Evolutionary conservation across 179 eudicot genomes (phyloP).

Genomic region (Amaranthus tricolor): DNA sequence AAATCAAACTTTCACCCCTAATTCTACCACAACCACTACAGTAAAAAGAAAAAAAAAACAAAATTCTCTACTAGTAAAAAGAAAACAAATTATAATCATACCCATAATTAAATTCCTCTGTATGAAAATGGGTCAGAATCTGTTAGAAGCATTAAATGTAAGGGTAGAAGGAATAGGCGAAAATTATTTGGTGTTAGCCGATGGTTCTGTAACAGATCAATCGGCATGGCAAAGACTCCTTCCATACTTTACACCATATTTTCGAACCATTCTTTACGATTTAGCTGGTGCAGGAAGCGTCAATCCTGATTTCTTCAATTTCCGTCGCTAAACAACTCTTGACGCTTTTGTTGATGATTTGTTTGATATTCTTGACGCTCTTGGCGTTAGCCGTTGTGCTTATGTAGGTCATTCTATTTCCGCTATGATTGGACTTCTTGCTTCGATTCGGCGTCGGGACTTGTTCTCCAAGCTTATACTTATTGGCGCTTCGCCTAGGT

Average conservation of each 20-base stretch:
- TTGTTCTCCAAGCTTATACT: slow-evolving; percentile 74
- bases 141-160: slow-evolving; percentile 61
- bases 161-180: slow-evolving; percentile 61
- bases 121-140: slow-evolving; percentile 53
- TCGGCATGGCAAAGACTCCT: slow-evolving; percentile 87
- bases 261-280: slow-evolving; percentile 65
- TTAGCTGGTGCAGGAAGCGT: slow-evolving; percentile 89
- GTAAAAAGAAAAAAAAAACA: too few relatives aligned
- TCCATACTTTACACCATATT: slow-evolving; percentile 46
- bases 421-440: slow-evolving; percentile 72
- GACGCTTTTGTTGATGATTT: slow-evolving; percentile 83
- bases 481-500: slow-evolving; percentile 61
- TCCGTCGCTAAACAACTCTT: slow-evolving; percentile 67
- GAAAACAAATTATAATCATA: too few relatives aligned
- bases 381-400: slow-evolving; percentile 41
- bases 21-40: too few relatives aligned
- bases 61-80: too few relatives aligned
- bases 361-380: slow-evolving; percentile 50
- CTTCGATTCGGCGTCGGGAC: slow-evolving; percentile 64
- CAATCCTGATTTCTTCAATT: slow-evolving; percentile 80
- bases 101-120: too few relatives aligned
- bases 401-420: slow-evolving; percentile 85
- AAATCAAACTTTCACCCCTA: too few relatives aligned
- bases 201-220: slow-evolving; percentile 89
- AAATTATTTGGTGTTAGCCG: slow-evolving; percentile 55